These are phyloP conservation scores for Oidiodendron maius DNA, from an alignment of 495 filamentous ascomycete species.

Conservation along the genomic window DNA sequence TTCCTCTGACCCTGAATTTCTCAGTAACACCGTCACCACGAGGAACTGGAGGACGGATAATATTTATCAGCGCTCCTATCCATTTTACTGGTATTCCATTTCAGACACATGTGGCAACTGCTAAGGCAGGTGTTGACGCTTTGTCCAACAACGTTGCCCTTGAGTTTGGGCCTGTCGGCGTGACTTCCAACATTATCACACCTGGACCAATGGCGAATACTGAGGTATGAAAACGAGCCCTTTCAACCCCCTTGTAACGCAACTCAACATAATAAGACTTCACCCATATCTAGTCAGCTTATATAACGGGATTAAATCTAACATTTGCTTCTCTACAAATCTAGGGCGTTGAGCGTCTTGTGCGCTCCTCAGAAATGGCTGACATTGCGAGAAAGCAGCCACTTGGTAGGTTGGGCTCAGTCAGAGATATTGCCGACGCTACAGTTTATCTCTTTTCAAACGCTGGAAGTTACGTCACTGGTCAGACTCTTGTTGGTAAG, in stretches of 20 bases:
- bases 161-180: conserved; percentile 76
- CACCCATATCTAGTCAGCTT: too few species aligned
- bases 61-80: conserved; percentile 81
- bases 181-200: conserved; percentile 82
- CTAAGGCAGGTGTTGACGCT: conserved; percentile 87
- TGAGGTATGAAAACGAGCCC: too few species aligned
- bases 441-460: conserved; percentile 80
- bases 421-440: conserved; percentile 84
- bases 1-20: too few species aligned
- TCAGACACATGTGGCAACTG: conserved; percentile 78
- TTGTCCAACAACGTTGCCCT: conserved; percentile 66
- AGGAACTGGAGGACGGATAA: conserved; percentile 70
- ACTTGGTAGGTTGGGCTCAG: conserved; percentile 62
- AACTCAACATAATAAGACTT: too few species aligned
- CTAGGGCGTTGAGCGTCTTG: background rate
- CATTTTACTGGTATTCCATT: conserved; percentile 78
- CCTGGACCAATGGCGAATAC: conserved; percentile 61
- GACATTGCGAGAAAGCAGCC: conserved; percentile 39
- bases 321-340: background rate
- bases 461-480: conserved; percentile 74
- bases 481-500: conserved; percentile 52
- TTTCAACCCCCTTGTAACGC: too few species aligned
- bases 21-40: conserved; percentile 27
- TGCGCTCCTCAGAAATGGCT: conserved; percentile 24
- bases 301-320: background rate